phyloP scores from a whole-genome alignment of 257 asterid species.

The Solanum medicagineum region DNA sequence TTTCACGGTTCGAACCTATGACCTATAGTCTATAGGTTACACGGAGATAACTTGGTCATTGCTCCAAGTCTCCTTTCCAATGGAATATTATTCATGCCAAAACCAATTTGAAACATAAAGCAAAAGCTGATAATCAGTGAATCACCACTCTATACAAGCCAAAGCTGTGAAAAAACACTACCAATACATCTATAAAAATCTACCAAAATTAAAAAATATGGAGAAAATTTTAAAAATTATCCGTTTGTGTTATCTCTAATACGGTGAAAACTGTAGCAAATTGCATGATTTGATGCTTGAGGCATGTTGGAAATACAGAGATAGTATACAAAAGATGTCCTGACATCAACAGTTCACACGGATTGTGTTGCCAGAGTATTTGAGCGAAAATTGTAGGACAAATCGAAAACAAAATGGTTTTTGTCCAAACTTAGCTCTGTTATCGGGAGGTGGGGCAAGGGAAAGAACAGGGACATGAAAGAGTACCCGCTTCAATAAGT shows the following conservation, averaged over 20 bases:
- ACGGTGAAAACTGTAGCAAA: not conserved
- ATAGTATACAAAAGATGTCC: not conserved
- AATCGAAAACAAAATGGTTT: not conserved
- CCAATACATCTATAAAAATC: not conserved
- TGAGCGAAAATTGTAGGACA: not conserved
- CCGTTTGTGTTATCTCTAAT: not conserved
- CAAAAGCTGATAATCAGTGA: not conserved
- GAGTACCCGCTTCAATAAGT: conserved; percentile 39
- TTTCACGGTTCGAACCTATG: not conserved
- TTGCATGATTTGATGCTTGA: not conserved
- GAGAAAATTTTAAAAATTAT: not conserved
- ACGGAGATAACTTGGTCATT: not conserved
- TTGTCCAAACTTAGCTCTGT: not conserved
- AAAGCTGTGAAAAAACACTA: not conserved
- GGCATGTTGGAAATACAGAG: not conserved
- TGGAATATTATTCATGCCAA: not conserved
- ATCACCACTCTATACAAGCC: not conserved
- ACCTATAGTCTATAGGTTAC: not conserved
- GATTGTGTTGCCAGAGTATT: not conserved
- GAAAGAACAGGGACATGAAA: not conserved
- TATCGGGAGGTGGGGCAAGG: not conserved
- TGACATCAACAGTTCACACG: not conserved
- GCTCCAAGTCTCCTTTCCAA: not conserved
- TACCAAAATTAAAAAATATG: not conserved
- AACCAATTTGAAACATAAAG: not conserved